Base-by-base conservation (phyloP, 257 asterid genomes). In the Solanum acaule region DNA sequence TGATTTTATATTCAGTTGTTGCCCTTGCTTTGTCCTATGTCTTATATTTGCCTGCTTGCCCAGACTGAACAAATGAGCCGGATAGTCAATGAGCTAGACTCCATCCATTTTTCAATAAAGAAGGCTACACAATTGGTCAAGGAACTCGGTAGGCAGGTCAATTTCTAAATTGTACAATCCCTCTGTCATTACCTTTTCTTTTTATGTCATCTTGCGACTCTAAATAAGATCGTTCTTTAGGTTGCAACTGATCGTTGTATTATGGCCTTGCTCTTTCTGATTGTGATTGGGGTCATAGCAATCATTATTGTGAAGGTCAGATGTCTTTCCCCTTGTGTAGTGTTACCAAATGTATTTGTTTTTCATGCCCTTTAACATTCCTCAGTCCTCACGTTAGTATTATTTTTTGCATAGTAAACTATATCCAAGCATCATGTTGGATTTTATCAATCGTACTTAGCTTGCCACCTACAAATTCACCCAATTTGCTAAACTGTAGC, bases 71-170 rank as follows among this genome's bases (percentile, higher is more conserved):
- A 97, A 94, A 97, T 97, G 99, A 96, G 99, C 90, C 93, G 99
- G 90, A 93, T 97, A 25, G 99, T 97, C 68, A 95, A 97, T 67
- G 99, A 97, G 92, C 91, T 97, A 93, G 99, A 97, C 92, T 94
- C 99, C 11, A 96, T 97, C 76, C 98, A 97, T 89, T 97, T 97
- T 85, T 97, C 99, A 22, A 93, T 97, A 88, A 97, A 97, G 93
- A 97, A 95, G 91, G 99, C 99, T 68, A 91, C 99, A 14, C 93
- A 97, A 90, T 90, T 97, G 92, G 99, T 97, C 92, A 97, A 92
- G 98, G 99, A 97, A 92, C 92, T 97, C 88, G 99, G 99, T 92
- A 96, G 99, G 95, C 99, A 97, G 99, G 99, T 97, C 92, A 92
- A 91, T 92, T 87, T 90, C 96, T 89, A 91, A 88, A 88, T 91